A percentile compares a stretch with the other conserved stretches of the same genome.
Conservation (phyloP, 73 alveolate species). For the Tetrahymena malaccensis region DNA sequence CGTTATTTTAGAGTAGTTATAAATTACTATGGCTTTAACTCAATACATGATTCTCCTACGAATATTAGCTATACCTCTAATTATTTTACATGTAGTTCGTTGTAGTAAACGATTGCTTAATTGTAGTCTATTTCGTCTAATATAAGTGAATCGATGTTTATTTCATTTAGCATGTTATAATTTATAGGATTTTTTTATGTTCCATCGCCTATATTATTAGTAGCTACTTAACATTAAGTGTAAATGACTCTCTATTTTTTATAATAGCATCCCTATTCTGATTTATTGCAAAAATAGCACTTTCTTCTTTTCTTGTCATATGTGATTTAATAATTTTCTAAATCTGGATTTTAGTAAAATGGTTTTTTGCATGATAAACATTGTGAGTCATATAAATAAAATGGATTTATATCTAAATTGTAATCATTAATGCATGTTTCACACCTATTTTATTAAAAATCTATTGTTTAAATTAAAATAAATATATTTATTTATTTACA, state of each 20-base stretch:
- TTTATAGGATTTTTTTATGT: background rate
- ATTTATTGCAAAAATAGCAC: background rate
- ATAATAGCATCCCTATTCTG: background rate
- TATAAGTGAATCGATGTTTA: background rate
- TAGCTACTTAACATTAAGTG: background rate
- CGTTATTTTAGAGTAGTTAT: background rate
- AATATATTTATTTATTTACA: background rate
- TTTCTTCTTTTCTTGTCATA: background rate
- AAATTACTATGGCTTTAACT: background rate
- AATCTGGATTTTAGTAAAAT: background rate
- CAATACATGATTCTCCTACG: background rate
- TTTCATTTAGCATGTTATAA: background rate
- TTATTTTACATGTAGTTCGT: background rate
- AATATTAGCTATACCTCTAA: background rate
- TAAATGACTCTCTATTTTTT: background rate
- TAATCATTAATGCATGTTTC: background rate
- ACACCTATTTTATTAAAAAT: background rate
- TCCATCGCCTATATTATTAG: background rate
- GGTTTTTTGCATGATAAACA: background rate
- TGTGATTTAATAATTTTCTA: background rate
- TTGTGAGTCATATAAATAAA: background rate
- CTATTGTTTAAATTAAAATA: background rate
- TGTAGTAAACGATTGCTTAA: background rate
- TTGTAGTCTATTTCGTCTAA: background rate
- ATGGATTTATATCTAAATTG: background rate